A percentile compares a stretch with the other conserved stretches of the same genome.
phyloP scores from a whole-genome alignment of 495 filamentous ascomycete species.

The Aspergillus sclerotioniger region DNA sequence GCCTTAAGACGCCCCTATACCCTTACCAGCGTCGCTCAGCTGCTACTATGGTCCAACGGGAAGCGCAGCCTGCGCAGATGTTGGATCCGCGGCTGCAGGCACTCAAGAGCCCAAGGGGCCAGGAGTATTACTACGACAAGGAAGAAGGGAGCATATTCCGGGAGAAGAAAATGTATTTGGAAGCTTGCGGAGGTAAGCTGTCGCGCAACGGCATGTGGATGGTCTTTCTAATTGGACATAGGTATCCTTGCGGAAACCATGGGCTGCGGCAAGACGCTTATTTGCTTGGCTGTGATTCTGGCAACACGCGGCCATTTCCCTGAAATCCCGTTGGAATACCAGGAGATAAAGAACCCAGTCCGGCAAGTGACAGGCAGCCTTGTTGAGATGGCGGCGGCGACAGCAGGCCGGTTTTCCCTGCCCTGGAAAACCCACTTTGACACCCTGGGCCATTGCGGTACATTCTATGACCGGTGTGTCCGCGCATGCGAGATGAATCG shows the following conservation, averaged over 20 bases:
- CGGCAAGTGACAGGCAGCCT: slow-evolving; percentile 51
- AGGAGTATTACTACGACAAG: slow-evolving; percentile 70
- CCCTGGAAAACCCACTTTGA: slow-evolving; percentile 67
- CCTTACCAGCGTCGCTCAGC: slow-evolving; percentile 80
- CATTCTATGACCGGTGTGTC: slow-evolving; percentile 47
- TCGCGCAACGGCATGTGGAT: background rate
- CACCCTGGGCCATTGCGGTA: slow-evolving; percentile 28
- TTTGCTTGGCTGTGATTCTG: slow-evolving; percentile 80
- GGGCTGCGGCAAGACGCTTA: slow-evolving; percentile 83
- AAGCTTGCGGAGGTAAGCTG: slow-evolving; percentile 63
- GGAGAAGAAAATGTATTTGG: slow-evolving; percentile 69
- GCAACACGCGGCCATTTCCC: slow-evolving; percentile 71
- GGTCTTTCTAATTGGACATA: slow-evolving; percentile 10
- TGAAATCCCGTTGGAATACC: slow-evolving; percentile 60
- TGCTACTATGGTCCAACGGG: slow-evolving; percentile 82
- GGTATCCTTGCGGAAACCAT: slow-evolving; percentile 57
- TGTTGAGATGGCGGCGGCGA: slow-evolving; percentile 69
- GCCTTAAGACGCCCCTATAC: slow-evolving; percentile 68
- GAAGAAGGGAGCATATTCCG: slow-evolving; percentile 58
- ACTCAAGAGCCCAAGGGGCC: slow-evolving; percentile 56
- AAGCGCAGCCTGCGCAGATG: slow-evolving; percentile 60
- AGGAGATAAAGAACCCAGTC: slow-evolving; percentile 38
- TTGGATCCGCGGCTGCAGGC: slow-evolving; percentile 71
- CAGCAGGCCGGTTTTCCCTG: slow-evolving; percentile 59
- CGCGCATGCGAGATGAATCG: slow-evolving; percentile 52